Base-by-base conservation (phyloP, 2,329 filamentous ascomycete species). In the Pseudomassariella vexata region DNA sequence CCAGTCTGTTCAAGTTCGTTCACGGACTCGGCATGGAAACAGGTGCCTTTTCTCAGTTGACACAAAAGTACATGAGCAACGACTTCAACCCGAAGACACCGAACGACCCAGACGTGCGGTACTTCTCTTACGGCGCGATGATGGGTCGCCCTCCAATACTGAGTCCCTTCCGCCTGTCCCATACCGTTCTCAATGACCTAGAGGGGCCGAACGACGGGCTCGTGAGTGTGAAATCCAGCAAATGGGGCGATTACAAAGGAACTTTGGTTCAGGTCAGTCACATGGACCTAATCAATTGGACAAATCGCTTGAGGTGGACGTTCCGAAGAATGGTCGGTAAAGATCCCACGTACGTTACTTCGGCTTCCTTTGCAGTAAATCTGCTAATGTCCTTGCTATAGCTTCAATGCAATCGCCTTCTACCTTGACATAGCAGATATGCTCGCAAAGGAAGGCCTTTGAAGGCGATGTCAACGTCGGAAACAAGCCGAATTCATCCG, bases 221-320 rank as follows among this genome's bases (percentile, higher is more conserved):
- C n/a, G 78, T 82, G 9, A 87, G 75, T 49, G 75, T 82, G 9
- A 57, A 62, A 30, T 81, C 76, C 46, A 70, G 73, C 27, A 61
- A 62, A 37, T 82, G 77, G 76, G 78, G 78, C 6, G 63, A 62
- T 8, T 82, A 82, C 50, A 72, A 77, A 47, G 78, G 78, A 4
- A 82, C 78, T 2, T 50, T 82, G 35, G 55, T 78, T 5, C 68
- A 64, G 2, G 76, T 80, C 6, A 79, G 69, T 45, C 78, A 82
- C 47, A 54, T 82, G 17, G 77, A 81, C 45, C 52, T 82, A 32
- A 82, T 82, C 42, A 82, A 82, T 53, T 82, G 78, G 78, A 76
- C 70, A 20, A 82, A 82, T 40, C 59, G 71, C 38, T 39, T 80
- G 21, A 60, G 64, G 30, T 80, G 70, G 65, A 66, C 66, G 24